A percentile compares a stretch with the other conserved stretches of the same genome.
Conservation (phyloP, 1,284 basidiomycete genomes). For the Leccinum griseonigrum region DNA sequence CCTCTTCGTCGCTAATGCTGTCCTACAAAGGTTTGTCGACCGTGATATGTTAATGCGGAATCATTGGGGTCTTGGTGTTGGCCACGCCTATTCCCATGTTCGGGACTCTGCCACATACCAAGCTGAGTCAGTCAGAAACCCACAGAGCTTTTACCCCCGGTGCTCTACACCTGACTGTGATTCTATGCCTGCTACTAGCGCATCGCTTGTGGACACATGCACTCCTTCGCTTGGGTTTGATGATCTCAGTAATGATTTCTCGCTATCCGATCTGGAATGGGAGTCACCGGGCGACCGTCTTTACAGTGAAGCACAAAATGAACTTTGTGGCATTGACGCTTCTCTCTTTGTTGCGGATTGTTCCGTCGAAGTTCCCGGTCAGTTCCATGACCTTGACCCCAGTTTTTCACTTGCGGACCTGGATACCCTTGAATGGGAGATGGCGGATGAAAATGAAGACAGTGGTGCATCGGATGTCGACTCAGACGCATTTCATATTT, state of each 20-base stretch:
- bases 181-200: neutral
- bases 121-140: neutral
- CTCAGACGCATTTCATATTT: neutral
- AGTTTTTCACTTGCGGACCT: neutral
- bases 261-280: neutral
- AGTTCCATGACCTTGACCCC: neutral
- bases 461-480: neutral
- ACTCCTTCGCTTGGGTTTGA: neutral
- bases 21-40: too few species aligned
- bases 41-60: too few species aligned
- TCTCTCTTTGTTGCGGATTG: neutral
- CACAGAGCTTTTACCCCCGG: neutral
- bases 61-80: too few species aligned
- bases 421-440: neutral
- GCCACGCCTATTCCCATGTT: neutral
- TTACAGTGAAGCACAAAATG: neutral
- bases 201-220: neutral
- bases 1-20: too few species aligned
- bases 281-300: neutral
- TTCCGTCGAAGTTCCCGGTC: neutral
- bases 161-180: neutral
- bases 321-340: neutral
- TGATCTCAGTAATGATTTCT: neutral
- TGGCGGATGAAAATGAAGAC: neutral
- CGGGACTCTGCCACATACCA: neutral